Evolutionary conservation across 768 basidiomycete genomes (phyloP).

Genomic region (Auriscalpium microsporum): DNA sequence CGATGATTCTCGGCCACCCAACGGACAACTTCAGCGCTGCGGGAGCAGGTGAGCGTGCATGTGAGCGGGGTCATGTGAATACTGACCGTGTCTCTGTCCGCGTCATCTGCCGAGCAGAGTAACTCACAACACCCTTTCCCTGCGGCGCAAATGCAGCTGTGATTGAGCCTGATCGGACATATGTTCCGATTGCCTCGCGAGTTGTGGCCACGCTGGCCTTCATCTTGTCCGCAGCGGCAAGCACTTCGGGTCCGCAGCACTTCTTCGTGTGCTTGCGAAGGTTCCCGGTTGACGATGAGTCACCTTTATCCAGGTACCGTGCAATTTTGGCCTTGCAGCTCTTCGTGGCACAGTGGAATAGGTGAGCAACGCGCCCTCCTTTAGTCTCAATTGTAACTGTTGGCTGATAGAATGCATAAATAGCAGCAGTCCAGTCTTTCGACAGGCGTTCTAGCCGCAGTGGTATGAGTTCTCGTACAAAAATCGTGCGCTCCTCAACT

Average conservation of each 20-base stretch:
- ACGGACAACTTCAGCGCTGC: slow-evolving; percentile 17
- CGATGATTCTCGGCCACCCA: slow-evolving; percentile 28
- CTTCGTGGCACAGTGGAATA: slow-evolving; percentile 20
- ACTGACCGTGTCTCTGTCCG: no score
- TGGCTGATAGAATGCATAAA: slow-evolving; percentile 29
- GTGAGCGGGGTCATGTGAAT: no score
- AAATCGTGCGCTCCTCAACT: no score
- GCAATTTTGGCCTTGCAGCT: slow-evolving; percentile 16
- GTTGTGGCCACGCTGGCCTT: neutral
- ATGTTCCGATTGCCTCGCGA: neutral
- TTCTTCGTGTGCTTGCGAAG: slow-evolving; percentile 17
- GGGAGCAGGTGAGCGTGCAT: neutral
- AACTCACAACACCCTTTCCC: no score
- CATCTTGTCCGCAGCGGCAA: slow-evolving; percentile 10
- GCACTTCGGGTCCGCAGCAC: slow-evolving; percentile 27
- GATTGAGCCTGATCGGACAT: neutral
- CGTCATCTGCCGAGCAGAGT: no score
- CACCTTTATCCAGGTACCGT: slow-evolving; percentile 19
- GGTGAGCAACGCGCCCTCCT: slow-evolving; percentile 17
- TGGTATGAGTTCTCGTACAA: no score
- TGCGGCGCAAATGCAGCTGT: no score
- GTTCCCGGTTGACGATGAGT: slow-evolving; percentile 25
- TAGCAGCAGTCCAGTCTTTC: slow-evolving; percentile 24
- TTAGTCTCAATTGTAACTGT: slow-evolving; percentile 14
- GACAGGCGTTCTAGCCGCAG: slow-evolving; percentile 9